phyloP scores from a whole-genome alignment of 139 green algal species.

The Chlamydomonas eustigma region DNA sequence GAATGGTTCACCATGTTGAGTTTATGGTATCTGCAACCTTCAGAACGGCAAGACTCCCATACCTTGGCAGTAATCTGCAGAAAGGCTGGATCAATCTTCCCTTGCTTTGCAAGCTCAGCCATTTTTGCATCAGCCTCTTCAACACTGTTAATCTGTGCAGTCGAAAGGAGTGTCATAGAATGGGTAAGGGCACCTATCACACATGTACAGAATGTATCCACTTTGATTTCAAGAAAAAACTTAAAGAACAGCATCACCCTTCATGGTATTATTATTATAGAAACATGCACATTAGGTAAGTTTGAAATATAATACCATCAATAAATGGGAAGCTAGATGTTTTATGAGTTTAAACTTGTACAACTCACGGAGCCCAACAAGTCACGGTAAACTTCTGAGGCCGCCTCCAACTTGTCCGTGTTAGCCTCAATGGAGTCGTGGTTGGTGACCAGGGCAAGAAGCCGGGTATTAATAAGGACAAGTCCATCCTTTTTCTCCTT shows the following conservation, averaged over 20 bases:
- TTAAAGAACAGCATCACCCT: too few relatives aligned
- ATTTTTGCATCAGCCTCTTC: constrained; percentile 49
- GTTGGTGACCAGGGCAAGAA: constrained; percentile 46
- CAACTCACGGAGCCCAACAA: constrained; percentile 17
- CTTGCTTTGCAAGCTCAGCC: constrained; percentile 38
- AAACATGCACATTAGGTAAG: too few relatives aligned
- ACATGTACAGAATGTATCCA: too few relatives aligned
- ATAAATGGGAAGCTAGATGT: too few relatives aligned
- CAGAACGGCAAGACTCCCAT: not conserved
- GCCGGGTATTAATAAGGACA: constrained; percentile 51
- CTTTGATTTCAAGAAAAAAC: too few relatives aligned
- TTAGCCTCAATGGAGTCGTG: constrained; percentile 49
- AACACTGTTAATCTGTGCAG: constrained; percentile 37
- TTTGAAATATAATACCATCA: too few relatives aligned
- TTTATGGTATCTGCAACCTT: too few relatives aligned
- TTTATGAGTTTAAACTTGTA: too few relatives aligned
- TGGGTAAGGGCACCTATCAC: too few relatives aligned
- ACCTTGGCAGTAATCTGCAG: constrained; percentile 37
- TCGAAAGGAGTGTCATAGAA: too few relatives aligned
- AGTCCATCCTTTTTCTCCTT: constrained; percentile 31
- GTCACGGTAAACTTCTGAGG: constrained; percentile 37
- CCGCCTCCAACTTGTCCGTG: constrained; percentile 38
- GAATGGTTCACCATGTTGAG: too few relatives aligned
- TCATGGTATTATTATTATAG: not conserved
- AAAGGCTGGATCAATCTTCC: constrained; percentile 61